Evolutionary conservation across 495 filamentous ascomycete genomes (phyloP).

Genomic region (Talaromyces trachyspermus): DNA sequence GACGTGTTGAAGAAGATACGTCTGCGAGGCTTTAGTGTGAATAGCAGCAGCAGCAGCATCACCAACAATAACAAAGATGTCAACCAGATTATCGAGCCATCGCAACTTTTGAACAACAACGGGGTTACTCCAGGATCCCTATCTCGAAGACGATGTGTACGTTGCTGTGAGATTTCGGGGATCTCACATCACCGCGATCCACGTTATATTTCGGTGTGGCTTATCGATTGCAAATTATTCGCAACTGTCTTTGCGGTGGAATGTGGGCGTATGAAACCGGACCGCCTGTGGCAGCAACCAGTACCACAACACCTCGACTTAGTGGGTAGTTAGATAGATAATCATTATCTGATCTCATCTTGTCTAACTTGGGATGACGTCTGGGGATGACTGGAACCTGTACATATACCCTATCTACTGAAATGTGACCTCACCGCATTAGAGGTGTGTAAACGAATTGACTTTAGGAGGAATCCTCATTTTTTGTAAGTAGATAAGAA

Average conservation of each 20-base stretch:
- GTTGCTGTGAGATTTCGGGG: conserved; percentile 38
- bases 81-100: not conserved
- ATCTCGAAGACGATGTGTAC: conserved; percentile 27
- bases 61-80: too few relatives aligned
- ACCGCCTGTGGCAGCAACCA: not conserved
- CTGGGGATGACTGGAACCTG: too few relatives aligned
- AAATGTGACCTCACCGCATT: too few relatives aligned
- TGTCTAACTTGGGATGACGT: too few relatives aligned
- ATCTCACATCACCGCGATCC: conserved; percentile 26
- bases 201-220: conserved; percentile 33
- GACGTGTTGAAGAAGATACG: conserved; percentile 41
- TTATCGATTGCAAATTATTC: conserved; percentile 30
- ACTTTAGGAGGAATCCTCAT: too few relatives aligned
- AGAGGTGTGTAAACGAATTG: too few relatives aligned
- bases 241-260: conserved; percentile 38
- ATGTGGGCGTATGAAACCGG: conserved; percentile 34
- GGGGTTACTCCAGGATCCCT: not conserved
- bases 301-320: not conserved
- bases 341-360: too few relatives aligned
- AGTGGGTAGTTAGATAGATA: too few relatives aligned
- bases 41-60: not conserved
- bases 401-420: too few relatives aligned
- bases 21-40: conserved; percentile 11
- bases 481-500: too few relatives aligned
- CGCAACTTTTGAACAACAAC: too few relatives aligned